Evolutionary conservation across 495 filamentous ascomycete species (phyloP), one percentile per base, ranked within the genome.

Genomic region (Thozetella sp.): DNA sequence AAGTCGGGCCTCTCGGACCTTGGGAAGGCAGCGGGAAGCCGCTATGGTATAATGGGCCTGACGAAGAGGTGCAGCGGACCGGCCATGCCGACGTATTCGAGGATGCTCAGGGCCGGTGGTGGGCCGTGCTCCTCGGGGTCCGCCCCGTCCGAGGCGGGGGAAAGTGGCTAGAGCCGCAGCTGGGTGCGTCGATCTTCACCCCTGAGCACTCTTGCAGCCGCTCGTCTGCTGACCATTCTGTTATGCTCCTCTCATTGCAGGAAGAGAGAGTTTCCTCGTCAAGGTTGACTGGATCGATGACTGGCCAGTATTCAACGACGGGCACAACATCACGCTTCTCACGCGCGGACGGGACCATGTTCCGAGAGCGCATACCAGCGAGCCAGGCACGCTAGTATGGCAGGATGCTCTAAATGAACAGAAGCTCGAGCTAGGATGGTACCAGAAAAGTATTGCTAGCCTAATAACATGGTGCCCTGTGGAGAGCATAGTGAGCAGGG

Each of bases 251-350:
- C 20, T 25, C n/a, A 10, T 60, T 20, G 45, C 54, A 71, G 80
- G 81, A 0, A 67, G 80, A 9, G 80, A 84, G 60, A 79, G 72
- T 0, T 83, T 82, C 53, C 65, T 84, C 2, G 68, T 74, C 15
- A 73, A 76, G 0, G 62, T 83, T 6, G 64, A 72, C 13, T 83
- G 80, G 80, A 63, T 70, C 12, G 67, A 79, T 43, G 72, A 78
- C 55, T 83, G 80, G 80, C 80, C 80, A 1, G 66, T 83, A 9
- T 62, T 83, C 22, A 80, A 81, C 56, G 59, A 61, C 0, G 75
- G 78, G 3, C 57, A 74, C 11, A 76, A 77, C 51, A 77, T 83
- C 22, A 56, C 70, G 0, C 73, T 81, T 4, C 55, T 72, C 13
- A 69, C 66, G 48, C 56, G 61, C 6, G 68, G 69, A 0, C 72